phyloP scores from a whole-genome alignment of 495 filamentous ascomycete genomes.

The Neurospora hispaniola region DNA sequence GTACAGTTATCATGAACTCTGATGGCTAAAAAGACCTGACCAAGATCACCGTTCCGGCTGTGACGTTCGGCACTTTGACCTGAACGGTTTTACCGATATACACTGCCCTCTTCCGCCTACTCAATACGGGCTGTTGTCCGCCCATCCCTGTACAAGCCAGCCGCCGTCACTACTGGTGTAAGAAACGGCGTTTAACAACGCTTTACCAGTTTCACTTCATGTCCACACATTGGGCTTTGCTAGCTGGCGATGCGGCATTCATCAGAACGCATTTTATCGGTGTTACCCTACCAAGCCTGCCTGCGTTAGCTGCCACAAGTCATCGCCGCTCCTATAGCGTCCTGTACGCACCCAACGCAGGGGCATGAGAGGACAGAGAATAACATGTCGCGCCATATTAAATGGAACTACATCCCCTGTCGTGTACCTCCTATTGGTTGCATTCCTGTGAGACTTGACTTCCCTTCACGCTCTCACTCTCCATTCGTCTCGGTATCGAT shows the following conservation, averaged over 20 bases:
- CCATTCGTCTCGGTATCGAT: slow-evolving; percentile 22
- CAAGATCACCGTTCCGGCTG: neutral
- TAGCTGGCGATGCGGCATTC: neutral
- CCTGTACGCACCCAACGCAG: neutral
- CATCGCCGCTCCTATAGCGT: slow-evolving; percentile 1
- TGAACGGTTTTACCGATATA: neutral
- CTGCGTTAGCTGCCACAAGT: slow-evolving; percentile 1
- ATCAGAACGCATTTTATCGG: neutral
- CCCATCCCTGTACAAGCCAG: neutral
- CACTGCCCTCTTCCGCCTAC: neutral
- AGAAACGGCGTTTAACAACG: neutral
- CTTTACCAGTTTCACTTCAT: neutral
- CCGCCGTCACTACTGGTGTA: neutral
- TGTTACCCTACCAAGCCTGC: neutral
- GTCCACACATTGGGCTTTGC: neutral
- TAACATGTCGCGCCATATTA: slow-evolving; percentile 18
- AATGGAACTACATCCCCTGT: slow-evolving; percentile 30
- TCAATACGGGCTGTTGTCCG: neutral
- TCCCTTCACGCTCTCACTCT: slow-evolving; percentile 20
- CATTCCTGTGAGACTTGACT: slow-evolving; percentile 19
- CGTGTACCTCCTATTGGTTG: slow-evolving; percentile 24
- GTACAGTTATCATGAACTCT: neutral
- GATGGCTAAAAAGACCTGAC: neutral
- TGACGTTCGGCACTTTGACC: neutral
- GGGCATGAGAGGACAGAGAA: neutral